phyloP scores from a whole-genome alignment of 75 land plant genomes.

The Sequoiadendron giganteum region DNA sequence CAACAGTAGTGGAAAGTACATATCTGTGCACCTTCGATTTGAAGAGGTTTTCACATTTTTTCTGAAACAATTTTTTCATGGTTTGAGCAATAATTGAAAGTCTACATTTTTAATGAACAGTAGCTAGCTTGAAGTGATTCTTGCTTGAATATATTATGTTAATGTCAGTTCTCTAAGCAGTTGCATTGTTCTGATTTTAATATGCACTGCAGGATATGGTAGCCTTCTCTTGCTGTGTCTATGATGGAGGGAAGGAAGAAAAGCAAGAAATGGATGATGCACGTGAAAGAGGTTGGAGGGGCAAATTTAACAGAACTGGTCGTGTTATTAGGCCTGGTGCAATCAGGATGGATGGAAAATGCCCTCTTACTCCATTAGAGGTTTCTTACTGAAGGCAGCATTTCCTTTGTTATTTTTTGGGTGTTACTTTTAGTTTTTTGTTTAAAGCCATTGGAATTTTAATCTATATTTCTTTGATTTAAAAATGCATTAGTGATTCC shows the following conservation, averaged over 20 bases:
- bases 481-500: background rate
- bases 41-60: conserved; percentile 59
- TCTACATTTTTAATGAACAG: background rate
- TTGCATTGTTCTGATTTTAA: conserved; percentile 3
- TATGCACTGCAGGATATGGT: conserved; percentile 70
- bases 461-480: background rate
- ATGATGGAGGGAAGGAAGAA: conserved; percentile 75
- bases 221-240: conserved; percentile 84
- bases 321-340: conserved; percentile 52
- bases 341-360: conserved; percentile 71
- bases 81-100: background rate
- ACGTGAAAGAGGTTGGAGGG: conserved; percentile 72
- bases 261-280: conserved; percentile 56
- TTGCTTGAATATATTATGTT: background rate
- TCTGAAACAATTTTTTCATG: background rate
- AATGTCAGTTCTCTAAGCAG: background rate
- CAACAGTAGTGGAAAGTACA: conserved; percentile 63
- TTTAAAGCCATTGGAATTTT: background rate
- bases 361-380: conserved; percentile 88
- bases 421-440: background rate
- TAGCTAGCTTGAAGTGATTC: background rate
- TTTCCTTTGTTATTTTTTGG: background rate
- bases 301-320: conserved; percentile 60
- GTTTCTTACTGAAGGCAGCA: conserved; percentile 22
- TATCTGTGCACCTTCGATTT: conserved; percentile 82